Base-by-base conservation (phyloP, 345 rosid species). In the Erodium maritimum region DNA sequence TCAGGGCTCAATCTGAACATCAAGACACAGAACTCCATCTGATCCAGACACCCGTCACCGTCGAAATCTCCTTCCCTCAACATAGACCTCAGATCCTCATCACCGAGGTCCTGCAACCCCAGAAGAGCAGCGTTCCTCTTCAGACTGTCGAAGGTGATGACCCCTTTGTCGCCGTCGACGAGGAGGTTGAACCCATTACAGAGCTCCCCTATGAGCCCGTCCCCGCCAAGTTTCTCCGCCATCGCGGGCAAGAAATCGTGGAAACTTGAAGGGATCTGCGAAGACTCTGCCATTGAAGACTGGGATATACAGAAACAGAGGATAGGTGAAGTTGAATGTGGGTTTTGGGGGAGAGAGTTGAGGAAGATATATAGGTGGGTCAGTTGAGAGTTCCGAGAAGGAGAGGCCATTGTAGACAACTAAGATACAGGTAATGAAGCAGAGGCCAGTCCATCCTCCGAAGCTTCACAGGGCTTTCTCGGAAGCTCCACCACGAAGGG, bases 1-100 rank as follows among this genome's bases (percentile, higher is more conserved):
- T 61, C 71, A 42, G 85, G 85, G 64, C 85, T 80, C 59, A 77
- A 52, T 73, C 82, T 75, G 71, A 80, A 68, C 85, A 80, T 80
- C 70, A 80, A 52, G 5, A 80, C 80, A 50, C 82, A 80, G 20
- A 80, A 80, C 76, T 80, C 85, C 74, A 66, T 77, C 63, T 77
- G 69, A 23, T 61, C 72, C 21, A 80, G 77, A 14, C 64, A 80
- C 4, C 82, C 85, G 23, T 80, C 85, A 4, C 76, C 71, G 29
- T 80, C 85, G 9, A 70, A 58, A 58, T 80, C 85, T 0, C 85
- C 85, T 60, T 80, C 82, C 66, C 23, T 54, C 37, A 80, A 56
- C 82, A 80, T 80, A 63, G 74, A 66, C 24, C 21, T 71, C 19
- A 72, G 63, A 23, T 80, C 75, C 12, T 77, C 85, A 11, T 75